Percentiles rank a stretch among this genome's conserved stretches.
Evolutionary conservation across 768 basidiomycete species (phyloP).

Genomic region (Tricholoma flavovirens): DNA sequence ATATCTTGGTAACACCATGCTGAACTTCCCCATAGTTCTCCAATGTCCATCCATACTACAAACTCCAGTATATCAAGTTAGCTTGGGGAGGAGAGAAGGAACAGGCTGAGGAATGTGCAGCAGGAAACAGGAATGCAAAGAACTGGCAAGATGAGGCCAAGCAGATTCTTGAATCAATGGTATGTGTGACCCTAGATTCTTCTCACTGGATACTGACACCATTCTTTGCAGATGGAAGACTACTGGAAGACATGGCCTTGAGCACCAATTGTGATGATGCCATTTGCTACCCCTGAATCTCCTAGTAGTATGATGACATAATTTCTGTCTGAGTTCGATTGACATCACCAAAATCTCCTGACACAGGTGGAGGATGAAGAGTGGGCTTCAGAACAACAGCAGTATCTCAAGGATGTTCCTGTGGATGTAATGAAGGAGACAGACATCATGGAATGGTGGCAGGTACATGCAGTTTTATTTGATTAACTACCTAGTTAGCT

Average conservation of each 20-base stretch:
- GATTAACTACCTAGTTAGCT: neutral
- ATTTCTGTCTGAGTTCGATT: neutral
- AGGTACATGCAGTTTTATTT: neutral
- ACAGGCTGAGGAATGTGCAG: constrained; percentile 12
- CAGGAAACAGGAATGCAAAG: constrained; percentile 14
- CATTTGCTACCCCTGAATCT: constrained; percentile 9
- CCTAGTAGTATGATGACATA: neutral
- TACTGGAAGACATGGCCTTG: constrained; percentile 22
- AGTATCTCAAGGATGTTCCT: neutral
- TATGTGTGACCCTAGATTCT: neutral
- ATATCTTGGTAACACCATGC: neutral
- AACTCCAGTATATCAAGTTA: constrained; percentile 21
- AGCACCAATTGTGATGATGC: constrained; percentile 32
- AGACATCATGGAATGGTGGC: constrained; percentile 1
- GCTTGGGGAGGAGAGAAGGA: constrained; percentile 23
- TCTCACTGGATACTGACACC: neutral
- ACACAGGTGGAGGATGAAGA: neutral
- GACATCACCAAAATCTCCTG: neutral
- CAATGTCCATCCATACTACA: constrained; percentile 30
- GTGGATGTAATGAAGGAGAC: neutral
- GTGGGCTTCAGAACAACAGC: neutral
- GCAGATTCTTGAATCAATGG: constrained; percentile 9
- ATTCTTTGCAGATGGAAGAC: neutral
- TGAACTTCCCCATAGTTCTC: constrained; percentile 3
- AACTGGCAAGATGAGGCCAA: constrained; percentile 18